Evolutionary conservation across 2,329 filamentous ascomycete species (phyloP), one percentile per base, ranked within the genome.

Genomic region (Clonostachys rosea): DNA sequence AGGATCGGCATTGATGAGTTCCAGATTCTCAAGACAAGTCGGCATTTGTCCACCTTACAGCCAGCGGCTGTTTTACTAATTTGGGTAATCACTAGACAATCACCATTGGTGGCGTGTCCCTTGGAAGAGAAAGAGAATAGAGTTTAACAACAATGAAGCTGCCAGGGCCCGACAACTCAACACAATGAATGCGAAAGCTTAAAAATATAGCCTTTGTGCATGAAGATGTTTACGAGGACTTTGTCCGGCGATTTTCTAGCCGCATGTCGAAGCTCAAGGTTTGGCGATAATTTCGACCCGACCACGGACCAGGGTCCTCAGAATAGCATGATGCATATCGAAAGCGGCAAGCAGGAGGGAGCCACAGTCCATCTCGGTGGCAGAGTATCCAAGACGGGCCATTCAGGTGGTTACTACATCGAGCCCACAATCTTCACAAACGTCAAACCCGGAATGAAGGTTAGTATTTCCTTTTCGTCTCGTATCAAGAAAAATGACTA

Each of bases 281-380:
- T 82, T 30, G 80, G 79, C 40, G 73, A 82, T 54, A 78, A 76
- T 0, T 81, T 80, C 16, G 66, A 70, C 13, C 70, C 77, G 49
- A 63, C 68, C 12, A 80, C 76, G 2, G 78, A 76, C 66, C 78
- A 83, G 55, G 79, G 80, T 2, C 70, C 69, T 12, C 63, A 69
- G 49, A 67, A 65, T 13, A 68, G 70, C 49, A 60, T 64, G 52
- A 58, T 59, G 35, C 70, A 74, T 50, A 56, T 71, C 35, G 59
- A 68, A 9, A 14, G 57, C 2, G 63, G 59, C 18, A 63, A 59
- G 44, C 39, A 56, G n/a, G 53, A 58, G 10, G 87, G 86, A n/a
- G 84, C 86, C 1, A 86, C 74, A 6, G 70, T 91, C 1, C 69
- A 78, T 17, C 65, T 75, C 3, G 87, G 87, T 12, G 87, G 86